Evolutionary conservation across 345 rosid species (phyloP).

Genomic region (Clausena lansium): DNA sequence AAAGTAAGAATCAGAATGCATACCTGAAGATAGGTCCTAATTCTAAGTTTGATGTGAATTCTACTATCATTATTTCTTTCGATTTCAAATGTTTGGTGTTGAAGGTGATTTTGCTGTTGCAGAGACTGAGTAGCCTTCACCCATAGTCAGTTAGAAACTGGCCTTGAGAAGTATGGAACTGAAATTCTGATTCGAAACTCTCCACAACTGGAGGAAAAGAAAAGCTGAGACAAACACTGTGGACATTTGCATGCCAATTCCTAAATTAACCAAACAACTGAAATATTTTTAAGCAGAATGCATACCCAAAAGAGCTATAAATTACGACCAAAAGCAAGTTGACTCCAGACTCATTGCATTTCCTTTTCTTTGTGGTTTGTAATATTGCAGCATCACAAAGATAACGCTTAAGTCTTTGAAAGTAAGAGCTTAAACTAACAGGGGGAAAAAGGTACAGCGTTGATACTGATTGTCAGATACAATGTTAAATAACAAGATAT

Average conservation of each 20-base stretch:
- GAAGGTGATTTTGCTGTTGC: constrained; percentile 54
- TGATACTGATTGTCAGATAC: background rate
- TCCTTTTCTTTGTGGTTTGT: background rate
- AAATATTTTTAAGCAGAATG: background rate
- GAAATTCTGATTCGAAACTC: constrained; percentile 54
- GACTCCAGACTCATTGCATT: background rate
- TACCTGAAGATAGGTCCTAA: constrained; percentile 67
- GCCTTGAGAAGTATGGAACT: constrained; percentile 48
- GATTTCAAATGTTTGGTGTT: constrained; percentile 41
- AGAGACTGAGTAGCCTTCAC: constrained; percentile 50
- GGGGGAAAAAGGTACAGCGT: background rate
- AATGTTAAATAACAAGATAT: background rate
- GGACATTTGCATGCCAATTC: background rate
- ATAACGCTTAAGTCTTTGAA: background rate
- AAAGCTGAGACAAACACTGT: too few relatives aligned
- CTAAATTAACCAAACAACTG: background rate
- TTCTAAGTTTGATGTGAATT: constrained; percentile 50
- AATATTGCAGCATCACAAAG: background rate
- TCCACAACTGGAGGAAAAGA: constrained; percentile 54
- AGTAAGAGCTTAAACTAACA: background rate
- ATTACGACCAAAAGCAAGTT: background rate
- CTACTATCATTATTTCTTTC: constrained; percentile 45
- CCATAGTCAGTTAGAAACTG: constrained; percentile 65
- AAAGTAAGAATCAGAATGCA: background rate
- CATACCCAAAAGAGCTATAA: background rate